Conservation (phyloP, 1,284 basidiomycete species). For the Pseudozyma sp. region DNA sequence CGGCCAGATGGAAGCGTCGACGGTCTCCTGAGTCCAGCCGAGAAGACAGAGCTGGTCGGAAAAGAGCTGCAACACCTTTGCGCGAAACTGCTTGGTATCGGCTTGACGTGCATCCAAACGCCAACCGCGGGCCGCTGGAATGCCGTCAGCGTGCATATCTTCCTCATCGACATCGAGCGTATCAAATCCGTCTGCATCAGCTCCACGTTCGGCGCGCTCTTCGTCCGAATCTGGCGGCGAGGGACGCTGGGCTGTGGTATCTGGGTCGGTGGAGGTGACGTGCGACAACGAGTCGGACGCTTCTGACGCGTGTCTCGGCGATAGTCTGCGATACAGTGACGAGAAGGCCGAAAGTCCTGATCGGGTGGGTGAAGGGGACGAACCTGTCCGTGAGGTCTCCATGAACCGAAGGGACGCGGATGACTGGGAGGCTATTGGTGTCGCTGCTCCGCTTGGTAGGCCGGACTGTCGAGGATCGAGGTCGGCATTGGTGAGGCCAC, state of each 20-base stretch:
- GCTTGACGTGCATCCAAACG: constrained; percentile 55
- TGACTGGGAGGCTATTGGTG: constrained; percentile 38
- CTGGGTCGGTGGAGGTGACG: neutral
- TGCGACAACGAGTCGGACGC: constrained; percentile 4
- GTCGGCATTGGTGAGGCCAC: constrained; percentile 10
- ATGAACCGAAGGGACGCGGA: constrained; percentile 23
- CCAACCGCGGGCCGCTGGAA: constrained; percentile 65
- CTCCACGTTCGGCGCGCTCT: constrained; percentile 24
- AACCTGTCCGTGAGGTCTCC: constrained; percentile 4
- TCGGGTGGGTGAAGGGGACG: constrained; percentile 16
- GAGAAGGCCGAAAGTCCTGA: constrained; percentile 21
- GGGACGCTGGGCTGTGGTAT: constrained; percentile 2
- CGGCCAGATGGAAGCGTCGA: constrained; percentile 49
- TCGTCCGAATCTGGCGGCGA: constrained; percentile 29
- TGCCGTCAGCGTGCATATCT: constrained; percentile 67
- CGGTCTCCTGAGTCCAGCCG: constrained; percentile 56
- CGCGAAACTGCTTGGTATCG: constrained; percentile 52
- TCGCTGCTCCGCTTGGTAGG: constrained; percentile 36
- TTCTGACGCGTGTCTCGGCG: constrained; percentile 21
- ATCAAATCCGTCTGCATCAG: constrained; percentile 53
- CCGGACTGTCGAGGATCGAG: constrained; percentile 29
- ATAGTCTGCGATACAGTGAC: constrained; percentile 25
- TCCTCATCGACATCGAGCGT: constrained; percentile 62
- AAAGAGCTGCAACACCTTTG: constrained; percentile 57
- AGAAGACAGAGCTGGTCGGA: constrained; percentile 47